Evolutionary conservation across 164 flowering plant genomes (phyloP).

Genomic region (Liquidambar formosana): DNA sequence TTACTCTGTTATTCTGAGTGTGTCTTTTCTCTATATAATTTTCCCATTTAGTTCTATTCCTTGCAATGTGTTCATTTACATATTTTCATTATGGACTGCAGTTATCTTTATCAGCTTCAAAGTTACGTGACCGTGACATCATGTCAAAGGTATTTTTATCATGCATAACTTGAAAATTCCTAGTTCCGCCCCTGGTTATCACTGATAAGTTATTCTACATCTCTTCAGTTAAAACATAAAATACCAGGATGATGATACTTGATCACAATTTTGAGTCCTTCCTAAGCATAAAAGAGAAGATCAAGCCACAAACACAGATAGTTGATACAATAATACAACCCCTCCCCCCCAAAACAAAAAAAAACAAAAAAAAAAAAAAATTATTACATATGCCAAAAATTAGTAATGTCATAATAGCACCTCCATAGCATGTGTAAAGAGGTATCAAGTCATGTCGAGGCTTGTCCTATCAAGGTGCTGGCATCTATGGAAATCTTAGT

Average conservation of each 20-base stretch:
- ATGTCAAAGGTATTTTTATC: constrained; percentile 54
- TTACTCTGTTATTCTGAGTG: neutral
- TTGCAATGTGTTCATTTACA: too few relatives aligned
- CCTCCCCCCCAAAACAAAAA: too few relatives aligned
- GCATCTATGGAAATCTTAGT: neutral
- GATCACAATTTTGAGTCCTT: too few relatives aligned
- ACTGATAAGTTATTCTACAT: too few relatives aligned
- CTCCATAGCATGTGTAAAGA: neutral
- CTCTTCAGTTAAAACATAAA: too few relatives aligned
- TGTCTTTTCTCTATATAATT: neutral
- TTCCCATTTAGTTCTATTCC: neutral
- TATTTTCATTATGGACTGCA: constrained; percentile 33
- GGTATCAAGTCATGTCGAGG: neutral
- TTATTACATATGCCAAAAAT: neutral
- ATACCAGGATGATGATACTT: too few relatives aligned
- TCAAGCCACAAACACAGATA: too few relatives aligned
- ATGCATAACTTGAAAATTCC: too few relatives aligned
- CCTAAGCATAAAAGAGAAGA: too few relatives aligned
- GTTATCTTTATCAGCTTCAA: constrained; percentile 71
- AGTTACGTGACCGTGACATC: constrained; percentile 59
- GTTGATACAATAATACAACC: too few relatives aligned
- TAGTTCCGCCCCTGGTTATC: too few relatives aligned
- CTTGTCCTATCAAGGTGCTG: neutral
- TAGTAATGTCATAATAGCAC: neutral
- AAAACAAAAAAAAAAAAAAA: too few relatives aligned